phyloP scores from a whole-genome alignment of 2,329 filamentous ascomycete species.

The Nemania sp. region DNA sequence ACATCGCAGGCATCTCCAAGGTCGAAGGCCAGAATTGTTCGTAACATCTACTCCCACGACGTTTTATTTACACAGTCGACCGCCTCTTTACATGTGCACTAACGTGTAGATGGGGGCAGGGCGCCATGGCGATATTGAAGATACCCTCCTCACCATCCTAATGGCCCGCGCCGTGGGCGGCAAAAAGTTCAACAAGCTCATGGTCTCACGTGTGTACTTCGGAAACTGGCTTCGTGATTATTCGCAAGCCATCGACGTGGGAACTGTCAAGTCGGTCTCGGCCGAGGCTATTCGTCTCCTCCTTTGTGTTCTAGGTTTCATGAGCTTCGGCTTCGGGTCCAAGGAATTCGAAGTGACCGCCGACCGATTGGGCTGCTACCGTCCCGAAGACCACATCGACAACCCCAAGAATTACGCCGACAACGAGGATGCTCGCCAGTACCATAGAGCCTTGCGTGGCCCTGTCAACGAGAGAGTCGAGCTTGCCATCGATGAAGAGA shows the following conservation, averaged over 20 bases:
- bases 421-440: constrained; percentile 81
- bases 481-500: constrained; percentile 74
- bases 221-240: constrained; percentile 96
- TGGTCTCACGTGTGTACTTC: constrained; percentile 90
- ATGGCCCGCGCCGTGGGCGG: constrained; percentile 57
- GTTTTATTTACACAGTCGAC: background rate
- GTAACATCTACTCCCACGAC: constrained; percentile 34
- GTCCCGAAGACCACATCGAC: constrained; percentile 83
- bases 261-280: constrained; percentile 87
- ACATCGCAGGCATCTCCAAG: constrained; percentile 80
- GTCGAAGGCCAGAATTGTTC: constrained; percentile 82
- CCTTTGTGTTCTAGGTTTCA: constrained; percentile 86
- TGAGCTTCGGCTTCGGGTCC: constrained; percentile 83
- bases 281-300: constrained; percentile 89
- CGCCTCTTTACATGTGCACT: constrained; percentile 10
- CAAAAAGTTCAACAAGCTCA: constrained; percentile 88
- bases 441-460: constrained; percentile 79
- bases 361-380: constrained; percentile 78
- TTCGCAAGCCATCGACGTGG: constrained; percentile 91
- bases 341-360: constrained; percentile 84
- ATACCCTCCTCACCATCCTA: constrained; percentile 76
- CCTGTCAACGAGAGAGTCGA: constrained; percentile 80
- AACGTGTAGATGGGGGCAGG: constrained; percentile 47
- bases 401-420: constrained; percentile 83
- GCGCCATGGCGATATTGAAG: constrained; percentile 92